phyloP scores from a whole-genome alignment of 2,329 filamentous ascomycete species.

The Aureobasidium musti region DNA sequence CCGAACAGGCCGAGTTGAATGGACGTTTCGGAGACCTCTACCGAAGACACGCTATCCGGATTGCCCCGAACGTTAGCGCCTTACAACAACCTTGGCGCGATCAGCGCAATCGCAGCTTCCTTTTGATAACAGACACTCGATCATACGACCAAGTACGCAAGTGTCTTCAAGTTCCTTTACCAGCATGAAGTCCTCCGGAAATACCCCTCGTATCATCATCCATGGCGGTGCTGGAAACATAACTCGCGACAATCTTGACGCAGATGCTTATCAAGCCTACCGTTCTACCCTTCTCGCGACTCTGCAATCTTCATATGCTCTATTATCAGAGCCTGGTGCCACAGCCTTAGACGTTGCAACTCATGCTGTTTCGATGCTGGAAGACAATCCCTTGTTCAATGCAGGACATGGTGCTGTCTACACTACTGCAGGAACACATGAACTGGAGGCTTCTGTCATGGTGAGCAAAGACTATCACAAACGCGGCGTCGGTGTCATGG shows the following conservation, averaged over 20 bases:
- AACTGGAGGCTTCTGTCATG: slow-evolving; percentile 87
- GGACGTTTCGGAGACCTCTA: background rate
- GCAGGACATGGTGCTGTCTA: slow-evolving; percentile 82
- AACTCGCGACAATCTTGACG: slow-evolving; percentile 44
- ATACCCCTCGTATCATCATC: slow-evolving; percentile 50
- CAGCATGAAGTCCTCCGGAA: background rate
- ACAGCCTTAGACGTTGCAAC: slow-evolving; percentile 73
- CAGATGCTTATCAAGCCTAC: slow-evolving; percentile 43
- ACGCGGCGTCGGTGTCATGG: slow-evolving; percentile 74
- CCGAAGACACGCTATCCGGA: background rate
- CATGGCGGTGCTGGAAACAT: slow-evolving; percentile 54
- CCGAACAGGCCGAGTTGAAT: slow-evolving; percentile 3
- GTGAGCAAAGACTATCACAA: slow-evolving; percentile 72
- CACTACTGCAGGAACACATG: slow-evolving; percentile 76
- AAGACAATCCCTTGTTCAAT: slow-evolving; percentile 83
- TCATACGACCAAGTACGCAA: background rate
- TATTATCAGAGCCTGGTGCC: slow-evolving; percentile 44
- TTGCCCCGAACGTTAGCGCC: background rate
- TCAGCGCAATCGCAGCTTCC: background rate
- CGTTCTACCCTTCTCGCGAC: slow-evolving; percentile 44
- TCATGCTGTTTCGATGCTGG: slow-evolving; percentile 72
- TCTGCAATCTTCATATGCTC: slow-evolving; percentile 37
- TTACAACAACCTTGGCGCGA: slow-evolving; percentile 2
- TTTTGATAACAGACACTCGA: background rate
- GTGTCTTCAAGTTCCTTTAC: too few relatives aligned